phyloP scores from a whole-genome alignment of 805 yeast species.

The Kuraishia borneana region DNA sequence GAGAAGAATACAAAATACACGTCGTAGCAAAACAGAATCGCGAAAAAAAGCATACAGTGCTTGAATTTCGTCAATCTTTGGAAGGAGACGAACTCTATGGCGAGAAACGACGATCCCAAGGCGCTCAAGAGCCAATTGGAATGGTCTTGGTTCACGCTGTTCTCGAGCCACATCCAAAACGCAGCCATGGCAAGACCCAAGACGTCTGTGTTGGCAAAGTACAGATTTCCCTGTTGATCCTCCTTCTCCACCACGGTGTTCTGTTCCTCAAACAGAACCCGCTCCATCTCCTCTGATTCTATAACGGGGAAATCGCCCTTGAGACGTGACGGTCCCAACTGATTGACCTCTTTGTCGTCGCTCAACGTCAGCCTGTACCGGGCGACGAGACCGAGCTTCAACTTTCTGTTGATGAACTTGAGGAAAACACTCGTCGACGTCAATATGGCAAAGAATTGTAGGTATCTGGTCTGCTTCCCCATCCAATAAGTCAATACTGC shows the following conservation, averaged over 20 bases:
- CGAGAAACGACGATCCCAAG: slow-evolving; percentile 27
- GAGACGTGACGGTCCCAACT: slow-evolving; percentile 25
- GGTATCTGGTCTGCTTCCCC: not conserved
- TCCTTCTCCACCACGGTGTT: slow-evolving; percentile 12
- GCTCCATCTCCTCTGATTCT: not conserved
- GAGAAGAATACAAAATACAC: slow-evolving; percentile 58
- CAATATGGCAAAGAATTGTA: not conserved
- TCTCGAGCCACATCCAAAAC: slow-evolving; percentile 8
- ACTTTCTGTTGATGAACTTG: not conserved
- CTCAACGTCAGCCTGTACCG: slow-evolving; percentile 31
- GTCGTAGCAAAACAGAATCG: slow-evolving; percentile 48
- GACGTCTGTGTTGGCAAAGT: slow-evolving; percentile 19
- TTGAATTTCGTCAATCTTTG: slow-evolving; percentile 31
- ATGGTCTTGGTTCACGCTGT: slow-evolving; percentile 12
- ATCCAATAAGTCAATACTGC: not conserved
- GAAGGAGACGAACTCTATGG: slow-evolving; percentile 29
- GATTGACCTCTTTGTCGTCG: slow-evolving; percentile 22
- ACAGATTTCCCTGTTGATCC: slow-evolving; percentile 23
- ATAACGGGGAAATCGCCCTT: not conserved
- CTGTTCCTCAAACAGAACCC: slow-evolving; percentile 11
- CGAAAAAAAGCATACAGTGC: slow-evolving; percentile 31
- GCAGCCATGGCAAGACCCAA: slow-evolving; percentile 12
- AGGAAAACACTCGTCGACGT: not conserved
- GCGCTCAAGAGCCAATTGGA: slow-evolving; percentile 38
- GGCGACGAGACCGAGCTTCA: slow-evolving; percentile 16